Evolutionary conservation across 106 monocot genomes (phyloP).

Genomic region (Acorus calamus): DNA sequence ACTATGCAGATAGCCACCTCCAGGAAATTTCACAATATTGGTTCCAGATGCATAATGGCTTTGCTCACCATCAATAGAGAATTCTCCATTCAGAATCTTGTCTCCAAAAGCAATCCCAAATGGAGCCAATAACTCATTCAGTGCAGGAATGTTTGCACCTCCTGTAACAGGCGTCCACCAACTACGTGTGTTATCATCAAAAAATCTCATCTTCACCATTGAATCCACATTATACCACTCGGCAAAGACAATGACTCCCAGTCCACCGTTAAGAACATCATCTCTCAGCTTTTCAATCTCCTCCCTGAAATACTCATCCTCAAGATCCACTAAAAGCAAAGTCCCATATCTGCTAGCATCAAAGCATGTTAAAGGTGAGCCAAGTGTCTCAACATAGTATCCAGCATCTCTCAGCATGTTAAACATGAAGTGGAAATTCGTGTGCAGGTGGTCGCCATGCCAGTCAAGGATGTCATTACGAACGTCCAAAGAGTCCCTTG

Average conservation of each 20-base stretch:
- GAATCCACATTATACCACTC: slow-evolving; percentile 97
- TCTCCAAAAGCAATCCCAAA: slow-evolving; percentile 92
- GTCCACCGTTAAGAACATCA: slow-evolving; percentile 62
- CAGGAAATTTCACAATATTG: slow-evolving; percentile 86
- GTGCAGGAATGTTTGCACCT: slow-evolving; percentile 93
- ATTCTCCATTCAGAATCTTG: slow-evolving; percentile 86
- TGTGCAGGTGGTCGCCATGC: slow-evolving; percentile 98
- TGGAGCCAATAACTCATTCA: slow-evolving; percentile 88
- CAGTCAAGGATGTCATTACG: slow-evolving; percentile 97
- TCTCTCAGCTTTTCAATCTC: slow-evolving; percentile 87
- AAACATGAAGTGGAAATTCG: slow-evolving; percentile 95
- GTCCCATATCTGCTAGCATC: slow-evolving; percentile 88
- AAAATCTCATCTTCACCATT: slow-evolving; percentile 97
- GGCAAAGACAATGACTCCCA: slow-evolving; percentile 79
- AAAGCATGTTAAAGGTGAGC: slow-evolving; percentile 95
- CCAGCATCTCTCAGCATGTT: slow-evolving; percentile 90
- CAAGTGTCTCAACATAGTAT: slow-evolving; percentile 83
- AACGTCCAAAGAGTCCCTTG: slow-evolving; percentile 95
- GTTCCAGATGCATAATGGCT: slow-evolving; percentile 97
- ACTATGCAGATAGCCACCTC: slow-evolving; percentile 79
- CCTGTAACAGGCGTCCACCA: slow-evolving; percentile 99
- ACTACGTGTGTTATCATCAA: slow-evolving; percentile 97
- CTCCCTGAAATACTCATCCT: slow-evolving; percentile 91
- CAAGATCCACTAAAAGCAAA: slow-evolving; percentile 90
- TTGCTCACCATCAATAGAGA: slow-evolving; percentile 83